phyloP scores from a whole-genome alignment of 345 rosid species.

The Dovyalis caffra region DNA sequence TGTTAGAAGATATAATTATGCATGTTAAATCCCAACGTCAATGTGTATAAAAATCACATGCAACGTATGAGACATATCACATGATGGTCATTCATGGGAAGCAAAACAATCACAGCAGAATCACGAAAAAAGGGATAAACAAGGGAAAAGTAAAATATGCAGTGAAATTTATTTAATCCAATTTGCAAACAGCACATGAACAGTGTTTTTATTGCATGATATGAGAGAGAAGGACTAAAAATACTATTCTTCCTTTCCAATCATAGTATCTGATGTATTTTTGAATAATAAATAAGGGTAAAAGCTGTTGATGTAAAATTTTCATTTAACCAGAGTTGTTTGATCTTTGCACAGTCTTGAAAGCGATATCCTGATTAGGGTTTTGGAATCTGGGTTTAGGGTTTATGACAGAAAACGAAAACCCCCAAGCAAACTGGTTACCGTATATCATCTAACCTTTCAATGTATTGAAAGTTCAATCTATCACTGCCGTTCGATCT shows the following conservation, averaged over 20 bases:
- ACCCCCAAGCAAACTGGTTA: background rate
- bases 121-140: constrained; percentile 41
- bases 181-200: constrained; percentile 30
- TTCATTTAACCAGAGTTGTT: background rate
- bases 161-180: constrained; percentile 21
- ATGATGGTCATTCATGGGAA: constrained; percentile 52
- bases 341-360: no score
- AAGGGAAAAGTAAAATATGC: constrained; percentile 25
- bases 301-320: constrained; percentile 4
- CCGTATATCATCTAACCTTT: background rate
- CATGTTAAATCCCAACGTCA: constrained; percentile 7
- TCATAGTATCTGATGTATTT: constrained; percentile 15
- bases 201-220: constrained; percentile 33
- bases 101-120: constrained; percentile 54
- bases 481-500: background rate
- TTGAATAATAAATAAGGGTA: constrained; percentile 8
- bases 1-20: constrained; percentile 1
- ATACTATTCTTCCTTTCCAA: constrained; percentile 12
- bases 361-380: constrained; percentile 32
- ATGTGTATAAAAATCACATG: constrained; percentile 29
- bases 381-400: constrained; percentile 36
- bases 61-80: constrained; percentile 27
- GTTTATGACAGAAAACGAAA: constrained; percentile 15
- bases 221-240: constrained; percentile 25
- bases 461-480: background rate